Evolutionary conservation across 768 basidiomycete species (phyloP).

Genomic region (Suillus fuscotomentosus): DNA sequence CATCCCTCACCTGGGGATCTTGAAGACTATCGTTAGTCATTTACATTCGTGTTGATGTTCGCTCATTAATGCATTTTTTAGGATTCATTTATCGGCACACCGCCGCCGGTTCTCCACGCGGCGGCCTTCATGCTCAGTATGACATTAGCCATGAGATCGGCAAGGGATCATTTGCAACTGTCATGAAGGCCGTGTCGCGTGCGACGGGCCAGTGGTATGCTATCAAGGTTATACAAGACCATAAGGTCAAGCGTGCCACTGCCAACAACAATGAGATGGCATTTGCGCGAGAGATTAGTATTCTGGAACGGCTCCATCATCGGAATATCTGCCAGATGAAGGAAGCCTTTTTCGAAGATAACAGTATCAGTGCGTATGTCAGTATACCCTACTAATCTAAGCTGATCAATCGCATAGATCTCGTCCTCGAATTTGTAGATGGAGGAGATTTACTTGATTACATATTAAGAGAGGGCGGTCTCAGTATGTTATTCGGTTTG

Average conservation of each 20-base stretch:
- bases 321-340: constrained; percentile 80
- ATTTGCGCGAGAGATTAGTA: constrained; percentile 73
- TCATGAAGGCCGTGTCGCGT: constrained; percentile 77
- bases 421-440: constrained; percentile 81
- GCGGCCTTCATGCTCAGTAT: constrained; percentile 63
- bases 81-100: constrained; percentile 74
- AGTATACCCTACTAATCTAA: neutral
- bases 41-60: neutral
- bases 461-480: constrained; percentile 59
- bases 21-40: constrained; percentile 74
- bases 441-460: constrained; percentile 89
- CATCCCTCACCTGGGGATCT: constrained; percentile 42
- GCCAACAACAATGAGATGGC: constrained; percentile 31
- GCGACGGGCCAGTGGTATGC: constrained; percentile 75
- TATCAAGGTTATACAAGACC: constrained; percentile 79
- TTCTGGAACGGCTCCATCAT: constrained; percentile 75
- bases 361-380: constrained; percentile 52
- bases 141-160: constrained; percentile 75
- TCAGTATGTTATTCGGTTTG: constrained; percentile 45
- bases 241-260: constrained; percentile 40
- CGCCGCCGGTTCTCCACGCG: constrained; percentile 45
- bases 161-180: constrained; percentile 89
- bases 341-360: constrained; percentile 71
- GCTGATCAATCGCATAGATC: constrained; percentile 45
- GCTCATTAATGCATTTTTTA: constrained; percentile 22